Base-by-base conservation (phyloP, 352 stramenopile genomes). In the Phytophthora aleatoria region DNA sequence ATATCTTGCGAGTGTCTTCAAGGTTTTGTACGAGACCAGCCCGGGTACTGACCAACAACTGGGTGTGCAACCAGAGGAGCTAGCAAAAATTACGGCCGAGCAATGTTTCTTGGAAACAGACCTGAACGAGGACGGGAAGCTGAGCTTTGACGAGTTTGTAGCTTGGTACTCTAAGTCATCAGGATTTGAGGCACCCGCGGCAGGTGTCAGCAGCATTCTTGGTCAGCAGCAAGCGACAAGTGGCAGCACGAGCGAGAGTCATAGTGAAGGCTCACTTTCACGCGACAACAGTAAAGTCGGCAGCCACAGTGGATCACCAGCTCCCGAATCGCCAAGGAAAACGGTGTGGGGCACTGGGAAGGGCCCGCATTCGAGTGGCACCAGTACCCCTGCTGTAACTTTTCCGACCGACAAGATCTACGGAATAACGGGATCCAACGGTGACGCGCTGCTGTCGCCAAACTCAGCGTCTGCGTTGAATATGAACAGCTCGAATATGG, bases 141-240 rank as follows among this genome's bases (percentile, higher is more conserved):
- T 97, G 36, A 94, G 81, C 47, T 95, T 96, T 48, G 84, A 96
- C 15, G 87, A 96, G 60, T 97, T 97, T 60, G 81, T 92, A 16
- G 52, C 64, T 26, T 97, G 89, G 89, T 97, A 95, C 56, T 84
- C 84, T 0, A 83, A 82, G 43, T 84, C 76, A 3, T 71, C 71
- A 6, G 71, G 76, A 1, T 79, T 90, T 55, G 78, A 83, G 45
- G 60, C 70, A 1, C 71, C 77, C 50, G 51, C 61, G 24, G 75
- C 70, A 20, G 79, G 62, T 9, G 71, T 83, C 16, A 61, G 51
- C 42, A 80, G 55, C 27, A 63, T 67, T 49, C 27, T 72, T 61
- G 12, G 30, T 58, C 33, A 59, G 30, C 63, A 59, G 27, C 63
- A 68, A 50, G 50, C 51, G 10, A 24, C 33, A 30, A 67, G 64